Conservation (phyloP, 768 basidiomycete genomes). For the Clitopilus passeckerianus region DNA sequence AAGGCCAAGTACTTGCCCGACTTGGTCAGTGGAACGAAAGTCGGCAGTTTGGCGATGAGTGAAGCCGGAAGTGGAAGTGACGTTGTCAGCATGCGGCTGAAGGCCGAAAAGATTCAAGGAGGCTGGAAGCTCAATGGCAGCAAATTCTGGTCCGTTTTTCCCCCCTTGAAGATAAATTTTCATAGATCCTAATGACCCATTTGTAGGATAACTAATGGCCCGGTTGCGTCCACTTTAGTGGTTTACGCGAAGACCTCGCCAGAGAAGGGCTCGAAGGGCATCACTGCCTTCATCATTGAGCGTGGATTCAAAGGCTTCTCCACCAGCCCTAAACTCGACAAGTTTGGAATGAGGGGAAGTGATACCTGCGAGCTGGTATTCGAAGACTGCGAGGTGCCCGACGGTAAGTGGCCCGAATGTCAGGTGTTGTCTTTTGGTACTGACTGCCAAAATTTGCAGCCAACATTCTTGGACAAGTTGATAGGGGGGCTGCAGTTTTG, state of each 20-base stretch:
- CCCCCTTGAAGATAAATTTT: not conserved
- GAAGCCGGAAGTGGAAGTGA: conserved; percentile 91
- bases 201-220: conserved; percentile 93
- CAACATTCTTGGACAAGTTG: conserved; percentile 78
- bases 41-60: conserved; percentile 93
- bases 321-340: conserved; percentile 87
- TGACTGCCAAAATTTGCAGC: conserved; percentile 34
- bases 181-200: too few relatives aligned
- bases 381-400: conserved; percentile 84
- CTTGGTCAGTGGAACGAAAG: conserved; percentile 72
- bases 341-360: conserved; percentile 94
- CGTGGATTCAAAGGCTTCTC: conserved; percentile 80
- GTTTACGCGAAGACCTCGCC: conserved; percentile 91
- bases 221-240: conserved; percentile 83
- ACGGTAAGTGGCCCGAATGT: conserved; percentile 42
- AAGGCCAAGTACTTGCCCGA: conserved; percentile 82
- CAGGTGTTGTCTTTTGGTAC: conserved; percentile 2
- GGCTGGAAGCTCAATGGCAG: conserved; percentile 83
- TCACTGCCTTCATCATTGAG: conserved; percentile 90
- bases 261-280: conserved; percentile 75
- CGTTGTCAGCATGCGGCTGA: conserved; percentile 90
- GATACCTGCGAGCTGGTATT: conserved; percentile 94
- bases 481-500: conserved; percentile 79
- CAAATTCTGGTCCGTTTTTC: conserved; percentile 77
- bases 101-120: conserved; percentile 71